Percentiles rank a stretch among this genome's conserved stretches.
phyloP scores from a whole-genome alignment of 2,329 filamentous ascomycete genomes.

The Teratosphaeria nubilosa region DNA sequence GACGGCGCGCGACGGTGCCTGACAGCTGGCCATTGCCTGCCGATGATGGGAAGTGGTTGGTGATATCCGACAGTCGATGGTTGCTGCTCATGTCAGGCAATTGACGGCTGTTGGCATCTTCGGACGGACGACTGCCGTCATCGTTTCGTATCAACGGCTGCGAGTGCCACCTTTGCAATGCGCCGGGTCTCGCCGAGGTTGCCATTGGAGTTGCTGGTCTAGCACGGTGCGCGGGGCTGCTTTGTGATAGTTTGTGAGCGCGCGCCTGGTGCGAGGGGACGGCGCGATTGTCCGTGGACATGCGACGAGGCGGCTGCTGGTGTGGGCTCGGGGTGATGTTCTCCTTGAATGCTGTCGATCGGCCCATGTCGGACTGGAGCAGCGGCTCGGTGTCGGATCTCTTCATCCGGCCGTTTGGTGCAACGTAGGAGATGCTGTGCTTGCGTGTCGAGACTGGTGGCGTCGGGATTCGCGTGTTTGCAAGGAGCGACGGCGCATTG shows the following conservation, averaged over 20 bases:
- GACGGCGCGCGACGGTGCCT: constrained; percentile 9
- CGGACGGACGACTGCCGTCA: neutral
- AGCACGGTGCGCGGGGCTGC: neutral
- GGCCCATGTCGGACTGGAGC: constrained; percentile 12
- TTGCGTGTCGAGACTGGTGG: constrained; percentile 16
- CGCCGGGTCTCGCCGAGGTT: constrained; percentile 2
- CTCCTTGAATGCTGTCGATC: constrained; percentile 24
- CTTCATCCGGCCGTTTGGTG: constrained; percentile 12
- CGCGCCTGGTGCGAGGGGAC: neutral
- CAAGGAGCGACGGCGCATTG: constrained; percentile 6
- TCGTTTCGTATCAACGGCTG: constrained; percentile 19
- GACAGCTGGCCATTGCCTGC: neutral
- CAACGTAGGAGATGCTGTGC: constrained; percentile 14
- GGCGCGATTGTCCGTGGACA: constrained; percentile 7
- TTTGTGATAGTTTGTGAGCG: constrained; percentile 1
- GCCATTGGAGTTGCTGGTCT: constrained; percentile 13
- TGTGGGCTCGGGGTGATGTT: constrained; percentile 22
- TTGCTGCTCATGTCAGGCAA: neutral
- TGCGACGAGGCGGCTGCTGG: constrained; percentile 17
- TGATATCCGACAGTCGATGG: neutral
- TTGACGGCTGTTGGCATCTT: neutral
- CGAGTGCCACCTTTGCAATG: constrained; percentile 23
- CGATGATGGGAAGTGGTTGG: neutral
- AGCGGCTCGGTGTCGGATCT: constrained; percentile 27
- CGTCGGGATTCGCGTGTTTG: constrained; percentile 15